Percentiles rank a stretch among this genome's conserved stretches.
Evolutionary conservation across 163 green algal species (phyloP).

Genomic region (Chlamydomonas reinhardtii): DNA sequence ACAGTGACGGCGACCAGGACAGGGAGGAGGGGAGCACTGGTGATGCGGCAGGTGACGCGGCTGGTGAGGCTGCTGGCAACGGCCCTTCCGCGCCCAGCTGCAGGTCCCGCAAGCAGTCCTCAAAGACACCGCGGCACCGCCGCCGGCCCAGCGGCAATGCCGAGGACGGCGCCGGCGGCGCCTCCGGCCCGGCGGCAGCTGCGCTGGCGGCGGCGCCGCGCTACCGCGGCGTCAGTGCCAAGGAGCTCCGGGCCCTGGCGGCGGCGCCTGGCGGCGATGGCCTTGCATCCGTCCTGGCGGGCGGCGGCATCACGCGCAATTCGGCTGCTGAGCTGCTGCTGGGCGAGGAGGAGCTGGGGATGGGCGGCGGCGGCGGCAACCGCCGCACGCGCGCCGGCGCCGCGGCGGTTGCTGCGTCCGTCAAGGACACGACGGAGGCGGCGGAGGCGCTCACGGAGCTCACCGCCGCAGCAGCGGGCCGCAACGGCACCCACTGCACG

Average conservation of each 20-base stretch:
- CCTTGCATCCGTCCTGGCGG: too few relatives aligned
- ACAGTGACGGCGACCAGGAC: neutral
- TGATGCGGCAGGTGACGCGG: neutral
- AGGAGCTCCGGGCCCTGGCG: slow-evolving; percentile 25
- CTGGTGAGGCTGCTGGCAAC: neutral
- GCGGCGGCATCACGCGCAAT: too few relatives aligned
- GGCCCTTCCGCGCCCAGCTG: too few relatives aligned
- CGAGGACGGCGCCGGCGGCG: neutral
- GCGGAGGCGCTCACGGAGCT: slow-evolving; percentile 31
- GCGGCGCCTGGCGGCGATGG: neutral
- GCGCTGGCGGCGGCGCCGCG: neutral
- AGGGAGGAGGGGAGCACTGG: neutral
- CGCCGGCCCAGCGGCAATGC: neutral
- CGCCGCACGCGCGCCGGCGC: slow-evolving; percentile 24
- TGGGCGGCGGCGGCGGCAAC: neutral
- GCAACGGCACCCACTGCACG: neutral
- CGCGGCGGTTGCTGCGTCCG: neutral
- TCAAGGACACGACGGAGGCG: slow-evolving; percentile 8
- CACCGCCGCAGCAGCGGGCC: too few relatives aligned
- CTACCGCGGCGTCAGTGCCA: slow-evolving; percentile 30
- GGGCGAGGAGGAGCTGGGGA: neutral
- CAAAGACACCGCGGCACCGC: neutral
- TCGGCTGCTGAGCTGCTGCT: too few relatives aligned
- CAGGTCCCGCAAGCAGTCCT: neutral
- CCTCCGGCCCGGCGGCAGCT: neutral